A percentile compares a stretch with the other conserved stretches of the same genome.
Evolutionary conservation across 495 filamentous ascomycete genomes (phyloP).

Genomic region (Penicillium subrubescens): DNA sequence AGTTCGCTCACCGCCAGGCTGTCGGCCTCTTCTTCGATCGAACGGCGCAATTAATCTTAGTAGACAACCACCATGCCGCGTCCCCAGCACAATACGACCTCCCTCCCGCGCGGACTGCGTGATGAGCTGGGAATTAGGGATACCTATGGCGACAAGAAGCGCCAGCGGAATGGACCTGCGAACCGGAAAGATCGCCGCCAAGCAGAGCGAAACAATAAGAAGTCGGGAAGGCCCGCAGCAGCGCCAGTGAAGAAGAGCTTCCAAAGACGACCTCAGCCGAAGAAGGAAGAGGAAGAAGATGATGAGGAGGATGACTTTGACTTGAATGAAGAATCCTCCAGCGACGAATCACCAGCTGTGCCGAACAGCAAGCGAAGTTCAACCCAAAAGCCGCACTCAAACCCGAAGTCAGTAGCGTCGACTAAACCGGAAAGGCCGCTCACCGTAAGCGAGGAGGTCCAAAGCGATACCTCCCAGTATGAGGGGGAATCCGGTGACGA

Average conservation of each 20-base stretch:
- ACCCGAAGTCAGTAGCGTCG: conserved; percentile 16
- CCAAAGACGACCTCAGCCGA: conserved; percentile 5
- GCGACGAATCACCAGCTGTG: conserved; percentile 11
- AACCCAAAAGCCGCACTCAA: conserved; percentile 14
- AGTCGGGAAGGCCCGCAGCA: conserved; percentile 34
- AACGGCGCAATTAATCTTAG: not conserved
- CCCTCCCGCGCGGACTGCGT: conserved; percentile 62
- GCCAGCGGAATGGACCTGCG: conserved; percentile 39
- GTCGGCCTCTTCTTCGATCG: conserved; percentile 5
- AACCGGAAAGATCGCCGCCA: conserved; percentile 65
- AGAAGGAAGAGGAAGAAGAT: conserved; percentile 26
- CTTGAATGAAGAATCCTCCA: conserved; percentile 21
- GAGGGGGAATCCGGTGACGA: conserved; percentile 20
- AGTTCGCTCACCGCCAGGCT: conserved; percentile 23
- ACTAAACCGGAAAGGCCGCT: not conserved
- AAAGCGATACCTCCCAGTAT: conserved; percentile 22
- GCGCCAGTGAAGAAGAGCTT: conserved; percentile 21
- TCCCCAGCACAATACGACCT: conserved; percentile 57
- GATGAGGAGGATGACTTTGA: conserved; percentile 33
- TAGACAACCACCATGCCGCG: conserved; percentile 37
- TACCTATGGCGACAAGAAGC: conserved; percentile 42
- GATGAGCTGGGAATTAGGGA: conserved; percentile 59
- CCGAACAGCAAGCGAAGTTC: conserved; percentile 6
- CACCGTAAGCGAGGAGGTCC: conserved; percentile 26
- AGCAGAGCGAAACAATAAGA: conserved; percentile 59